Base-by-base conservation (phyloP, 192 early-diverging fungal species). In the Gonapodya prolifera region DNA sequence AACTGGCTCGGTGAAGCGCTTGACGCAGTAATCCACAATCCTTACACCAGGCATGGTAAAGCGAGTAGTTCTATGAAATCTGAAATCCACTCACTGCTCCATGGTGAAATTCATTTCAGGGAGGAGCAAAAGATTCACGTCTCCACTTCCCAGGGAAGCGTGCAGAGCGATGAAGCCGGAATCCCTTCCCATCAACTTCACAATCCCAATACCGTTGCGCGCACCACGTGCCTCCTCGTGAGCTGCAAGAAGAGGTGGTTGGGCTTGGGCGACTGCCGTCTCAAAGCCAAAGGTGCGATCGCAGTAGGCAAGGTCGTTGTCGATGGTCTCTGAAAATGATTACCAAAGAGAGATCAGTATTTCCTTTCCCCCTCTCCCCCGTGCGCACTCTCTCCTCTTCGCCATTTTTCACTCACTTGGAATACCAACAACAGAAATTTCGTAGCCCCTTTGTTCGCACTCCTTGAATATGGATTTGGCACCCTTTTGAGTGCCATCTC, bases 171-270 rank as follows among this genome's bases (percentile, higher is more conserved):
- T 83, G 35, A 83, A 83, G 2, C 82, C 82, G 2, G 75, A 78
- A 34, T 82, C 80, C n/a, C 82, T 35, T 30, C 82, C 82, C 82
- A 83, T 83, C 69, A 83, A 75, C 73, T 83, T 83, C 33, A 83
- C 82, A 69, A 83, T 76, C 0, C 82, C 82, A 31, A 83, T 71
- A 16, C 82, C 82, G 61, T 80, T 69, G 2, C 35, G 70, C 0
- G 76, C 78, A 13, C 35, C 23, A 0, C 82, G 75, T 0, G 82
- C 81, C 61, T 83, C 82, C 34, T 83, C 81, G 71, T 83, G 82
- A 18, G 82, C 82, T 8, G 82, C 82, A 13, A 23, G 34, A 28
- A 83, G 69, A 69, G 82, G 30, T 1, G 76, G 45, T 35, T 83
- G 82, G 2, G 82, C 78, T 30, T 76, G 34, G 23, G 33, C 82